phyloP scores from a whole-genome alignment of 2,329 filamentous ascomycete genomes.

The Emydomyces testavorans region DNA sequence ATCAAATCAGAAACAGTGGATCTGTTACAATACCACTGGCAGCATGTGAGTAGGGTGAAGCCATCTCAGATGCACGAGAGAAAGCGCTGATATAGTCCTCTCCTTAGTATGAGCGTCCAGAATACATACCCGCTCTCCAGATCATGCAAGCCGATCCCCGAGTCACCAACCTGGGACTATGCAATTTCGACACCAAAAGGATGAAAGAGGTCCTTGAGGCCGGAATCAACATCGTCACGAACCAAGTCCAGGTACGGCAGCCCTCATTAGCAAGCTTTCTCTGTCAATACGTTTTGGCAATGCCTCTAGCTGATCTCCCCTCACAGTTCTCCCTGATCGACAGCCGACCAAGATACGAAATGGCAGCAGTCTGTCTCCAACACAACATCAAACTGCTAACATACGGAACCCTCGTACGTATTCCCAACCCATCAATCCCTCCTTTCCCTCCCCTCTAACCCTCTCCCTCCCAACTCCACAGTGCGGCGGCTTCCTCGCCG shows the following conservation, averaged over 20 bases:
- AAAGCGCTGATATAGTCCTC: background rate
- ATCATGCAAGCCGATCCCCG: constrained; percentile 27
- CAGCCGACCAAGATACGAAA: constrained; percentile 28
- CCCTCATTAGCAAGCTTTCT: no score
- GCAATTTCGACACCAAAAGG: constrained; percentile 34
- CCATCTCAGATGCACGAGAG: background rate
- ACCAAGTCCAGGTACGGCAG: constrained; percentile 30
- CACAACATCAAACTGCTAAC: constrained; percentile 36
- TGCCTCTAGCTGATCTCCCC: constrained; percentile 1
- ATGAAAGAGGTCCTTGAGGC: constrained; percentile 26
- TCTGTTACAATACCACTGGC: constrained; percentile 37
- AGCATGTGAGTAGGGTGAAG: constrained; percentile 26
- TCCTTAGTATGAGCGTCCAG: constrained; percentile 27
- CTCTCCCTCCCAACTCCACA: constrained; percentile 12
- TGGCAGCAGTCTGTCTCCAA: constrained; percentile 29
- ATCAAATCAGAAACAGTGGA: constrained; percentile 24
- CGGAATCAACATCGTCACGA: constrained; percentile 27
- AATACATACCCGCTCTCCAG: constrained; percentile 29
- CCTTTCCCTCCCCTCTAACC: background rate
- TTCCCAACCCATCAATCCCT: background rate
- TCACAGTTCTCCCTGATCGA: constrained; percentile 35
- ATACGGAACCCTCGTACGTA: constrained; percentile 32
- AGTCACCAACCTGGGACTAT: constrained; percentile 30
- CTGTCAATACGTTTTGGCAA: no score
- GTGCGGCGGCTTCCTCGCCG: constrained; percentile 34